These are phyloP conservation scores for Domatiomyces globalis DNA, from an alignment of 2,329 filamentous ascomycete species.

Conservation along the genomic window DNA sequence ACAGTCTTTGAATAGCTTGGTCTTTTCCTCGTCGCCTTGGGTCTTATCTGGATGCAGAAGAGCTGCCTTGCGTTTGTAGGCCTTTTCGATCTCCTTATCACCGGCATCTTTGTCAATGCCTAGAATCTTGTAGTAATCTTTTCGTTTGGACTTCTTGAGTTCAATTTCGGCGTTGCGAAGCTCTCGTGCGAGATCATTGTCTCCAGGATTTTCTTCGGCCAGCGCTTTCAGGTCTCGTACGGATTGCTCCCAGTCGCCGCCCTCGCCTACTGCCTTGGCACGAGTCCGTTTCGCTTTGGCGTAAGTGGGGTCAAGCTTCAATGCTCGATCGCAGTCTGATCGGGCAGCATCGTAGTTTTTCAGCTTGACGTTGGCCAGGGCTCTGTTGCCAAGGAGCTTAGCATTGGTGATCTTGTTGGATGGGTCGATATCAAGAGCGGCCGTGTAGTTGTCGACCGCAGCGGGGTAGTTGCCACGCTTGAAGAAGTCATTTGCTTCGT, in stretches of 20 bases:
- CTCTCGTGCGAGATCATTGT: constrained; percentile 68
- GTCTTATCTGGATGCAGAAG: constrained; percentile 97
- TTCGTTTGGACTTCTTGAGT: constrained; percentile 91
- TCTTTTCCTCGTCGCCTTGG: constrained; percentile 67
- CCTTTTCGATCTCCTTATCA: constrained; percentile 83
- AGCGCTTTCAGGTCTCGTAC: constrained; percentile 79
- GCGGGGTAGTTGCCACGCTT: constrained; percentile 67
- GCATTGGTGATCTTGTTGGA: constrained; percentile 83
- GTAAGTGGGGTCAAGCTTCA: constrained; percentile 71
- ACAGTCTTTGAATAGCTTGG: constrained; percentile 92
- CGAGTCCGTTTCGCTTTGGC: constrained; percentile 85
- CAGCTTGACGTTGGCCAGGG: constrained; percentile 62
- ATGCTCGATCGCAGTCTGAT: constrained; percentile 69
- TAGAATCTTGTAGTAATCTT: constrained; percentile 98
- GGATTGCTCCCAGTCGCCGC: constrained; percentile 83
- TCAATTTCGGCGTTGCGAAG: constrained; percentile 83
- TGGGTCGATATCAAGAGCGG: constrained; percentile 73
- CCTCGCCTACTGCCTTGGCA: constrained; percentile 73
- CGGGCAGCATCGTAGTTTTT: constrained; percentile 75
- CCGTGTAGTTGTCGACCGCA: constrained; percentile 71
- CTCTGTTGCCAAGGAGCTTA: constrained; percentile 87
- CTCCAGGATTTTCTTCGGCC: constrained; percentile 66
- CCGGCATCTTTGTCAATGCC: constrained; percentile 72
- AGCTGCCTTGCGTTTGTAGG: constrained; percentile 88
- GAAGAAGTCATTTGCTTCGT: constrained; percentile 81